These are phyloP conservation scores for Corniculantispora saksenae DNA, from an alignment of 2,329 filamentous ascomycete species.

Conservation along the genomic window DNA sequence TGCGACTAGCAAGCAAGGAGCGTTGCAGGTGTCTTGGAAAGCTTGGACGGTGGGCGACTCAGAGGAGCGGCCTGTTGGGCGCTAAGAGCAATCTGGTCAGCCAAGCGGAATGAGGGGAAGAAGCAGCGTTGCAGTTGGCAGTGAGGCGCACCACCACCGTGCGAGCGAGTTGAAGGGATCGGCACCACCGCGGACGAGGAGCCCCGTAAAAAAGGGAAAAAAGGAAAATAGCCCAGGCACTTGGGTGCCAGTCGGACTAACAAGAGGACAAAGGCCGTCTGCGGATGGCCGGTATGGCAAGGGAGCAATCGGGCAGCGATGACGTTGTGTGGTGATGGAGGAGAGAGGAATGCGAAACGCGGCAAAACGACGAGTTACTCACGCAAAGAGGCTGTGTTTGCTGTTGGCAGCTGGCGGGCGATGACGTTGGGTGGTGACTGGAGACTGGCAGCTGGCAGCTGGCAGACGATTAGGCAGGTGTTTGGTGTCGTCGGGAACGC, in stretches of 20 bases:
- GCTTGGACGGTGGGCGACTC: conserved; percentile 10
- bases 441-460: conserved; percentile 3
- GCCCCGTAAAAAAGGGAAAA: conserved; percentile 11
- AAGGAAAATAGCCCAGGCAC: conserved; percentile 9
- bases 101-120: conserved; percentile 19
- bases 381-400: not conserved
- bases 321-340: not conserved
- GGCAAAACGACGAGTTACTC: not conserved
- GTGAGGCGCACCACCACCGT: conserved; percentile 5
- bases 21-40: conserved; percentile 9
- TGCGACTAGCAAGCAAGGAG: conserved; percentile 12
- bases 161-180: conserved; percentile 7
- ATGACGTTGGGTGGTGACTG: not conserved
- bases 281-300: not conserved
- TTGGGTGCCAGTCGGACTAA: not conserved
- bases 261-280: not conserved
- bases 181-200: conserved; percentile 10
- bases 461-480: not conserved
- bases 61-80: conserved; percentile 14
- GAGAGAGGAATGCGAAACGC: not conserved
- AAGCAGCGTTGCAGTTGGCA: conserved; percentile 8
- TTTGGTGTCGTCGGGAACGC: not conserved
- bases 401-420: not conserved
- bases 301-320: conserved; percentile 12
- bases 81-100: conserved; percentile 21